Conservation (phyloP, 1,284 basidiomycete genomes). For the Ganoderma resinaceum region DNA sequence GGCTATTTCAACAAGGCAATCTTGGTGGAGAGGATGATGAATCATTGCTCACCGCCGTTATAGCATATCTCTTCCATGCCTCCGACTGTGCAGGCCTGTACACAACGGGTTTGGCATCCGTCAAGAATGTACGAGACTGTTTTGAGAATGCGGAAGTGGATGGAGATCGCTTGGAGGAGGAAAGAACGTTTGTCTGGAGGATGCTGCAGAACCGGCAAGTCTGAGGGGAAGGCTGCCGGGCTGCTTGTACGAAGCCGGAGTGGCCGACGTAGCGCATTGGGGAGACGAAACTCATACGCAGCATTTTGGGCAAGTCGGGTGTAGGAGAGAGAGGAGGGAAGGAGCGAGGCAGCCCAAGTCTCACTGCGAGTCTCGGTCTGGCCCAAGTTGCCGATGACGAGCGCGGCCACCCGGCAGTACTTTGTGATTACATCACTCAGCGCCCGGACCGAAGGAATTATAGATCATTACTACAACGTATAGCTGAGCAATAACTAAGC, state of each 20-base stretch:
- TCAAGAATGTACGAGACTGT: slow-evolving; percentile 47
- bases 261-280: slow-evolving; percentile 36
- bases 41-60: slow-evolving; percentile 52
- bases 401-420: slow-evolving; percentile 25
- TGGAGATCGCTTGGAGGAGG: slow-evolving; percentile 36
- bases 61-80: slow-evolving; percentile 56
- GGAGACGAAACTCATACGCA: slow-evolving; percentile 38
- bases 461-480: not conserved
- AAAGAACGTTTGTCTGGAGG: slow-evolving; percentile 41
- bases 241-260: slow-evolving; percentile 27
- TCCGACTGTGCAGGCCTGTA: slow-evolving; percentile 46
- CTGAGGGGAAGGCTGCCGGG: slow-evolving; percentile 25
- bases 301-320: slow-evolving; percentile 38
- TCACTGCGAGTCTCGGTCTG: too few species aligned
- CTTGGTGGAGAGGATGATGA: not conserved
- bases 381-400: too few species aligned
- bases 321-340: slow-evolving; percentile 2
- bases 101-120: slow-evolving; percentile 50
- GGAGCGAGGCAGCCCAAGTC: too few species aligned
- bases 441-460: not conserved
- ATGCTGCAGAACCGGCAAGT: slow-evolving; percentile 40
- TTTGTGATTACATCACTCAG: slow-evolving; percentile 22
- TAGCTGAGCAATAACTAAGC: slow-evolving; percentile 9
- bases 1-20: not conserved
- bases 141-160: slow-evolving; percentile 34